Evolutionary conservation across 139 green algal species (phyloP), one percentile per base, ranked within the genome.

Genomic region (Coelastrella sp.): DNA sequence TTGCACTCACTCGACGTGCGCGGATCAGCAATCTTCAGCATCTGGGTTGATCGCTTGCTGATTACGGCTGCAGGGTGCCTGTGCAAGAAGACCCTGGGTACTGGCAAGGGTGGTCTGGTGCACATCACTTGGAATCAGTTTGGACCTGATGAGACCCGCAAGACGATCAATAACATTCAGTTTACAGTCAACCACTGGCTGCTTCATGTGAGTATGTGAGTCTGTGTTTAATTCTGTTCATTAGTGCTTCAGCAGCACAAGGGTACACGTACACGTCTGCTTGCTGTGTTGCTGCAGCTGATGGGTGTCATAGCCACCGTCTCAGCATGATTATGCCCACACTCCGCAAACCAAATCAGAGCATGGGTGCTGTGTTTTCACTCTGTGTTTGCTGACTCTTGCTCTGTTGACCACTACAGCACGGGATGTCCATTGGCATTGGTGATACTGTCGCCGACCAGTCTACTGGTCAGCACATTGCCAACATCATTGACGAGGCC

Each of bases 341-440:
- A n/a, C n/a, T n/a, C n/a, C n/a, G n/a, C n/a, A n/a, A n/a, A n/a
- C n/a, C n/a, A n/a, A n/a, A n/a, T n/a, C n/a, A n/a, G n/a, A n/a
- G n/a, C n/a, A n/a, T n/a, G n/a, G n/a, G n/a, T n/a, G n/a, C n/a
- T n/a, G n/a, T n/a, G n/a, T n/a, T n/a, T n/a, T n/a, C n/a, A n/a
- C n/a, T n/a, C n/a, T n/a, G n/a, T n/a, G n/a, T n/a, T n/a, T n/a
- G n/a, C 15, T 48, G 38, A 51, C 45, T 66, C 48, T 32, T 81
- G 73, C 72, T 67, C 21, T 41, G 9, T 27, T 3, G 13, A n/a
- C n/a, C n/a, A n/a, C 17, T 69, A 53, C 72, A 94, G 89, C 92
- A 95, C 69, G 94, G 97, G 86, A 98, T 99, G 94, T 95, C 85
- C 85, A 98, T 99, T 69, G 97, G 97, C 41, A 99, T 99, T 85